A percentile compares a stretch with the other conserved stretches of the same genome.
phyloP scores from a whole-genome alignment of 495 filamentous ascomycete species.

The Penicillium maclennaniae region DNA sequence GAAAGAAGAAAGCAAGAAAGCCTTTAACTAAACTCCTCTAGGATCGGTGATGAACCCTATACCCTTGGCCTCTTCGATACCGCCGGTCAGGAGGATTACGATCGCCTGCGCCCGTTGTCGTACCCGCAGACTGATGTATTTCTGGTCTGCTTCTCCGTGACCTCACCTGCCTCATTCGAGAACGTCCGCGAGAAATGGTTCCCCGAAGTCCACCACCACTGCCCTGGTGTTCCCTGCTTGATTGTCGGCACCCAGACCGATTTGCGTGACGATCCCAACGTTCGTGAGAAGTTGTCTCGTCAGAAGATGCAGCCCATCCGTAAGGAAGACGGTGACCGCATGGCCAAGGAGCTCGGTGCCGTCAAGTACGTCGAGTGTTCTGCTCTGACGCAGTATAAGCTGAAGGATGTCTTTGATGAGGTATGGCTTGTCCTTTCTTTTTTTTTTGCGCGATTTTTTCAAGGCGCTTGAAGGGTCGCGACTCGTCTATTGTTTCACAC shows the following conservation, averaged over 20 bases:
- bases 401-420: constrained; percentile 99
- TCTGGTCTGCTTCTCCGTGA: constrained; percentile 97
- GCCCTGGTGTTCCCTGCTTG: constrained; percentile 93
- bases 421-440: constrained; percentile 44
- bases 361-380: constrained; percentile 99
- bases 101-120: constrained; percentile 90
- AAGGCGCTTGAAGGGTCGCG: background rate
- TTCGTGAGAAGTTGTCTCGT: constrained; percentile 86
- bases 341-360: constrained; percentile 93
- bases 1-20: background rate
- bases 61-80: constrained; percentile 98
- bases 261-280: constrained; percentile 84
- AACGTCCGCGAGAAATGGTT: constrained; percentile 99
- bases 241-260: constrained; percentile 98
- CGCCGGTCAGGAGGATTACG: constrained; percentile 98
- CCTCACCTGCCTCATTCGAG: constrained; percentile 97
- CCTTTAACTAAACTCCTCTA: constrained; percentile 28
- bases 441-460: background rate
- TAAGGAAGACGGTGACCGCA: constrained; percentile 88
- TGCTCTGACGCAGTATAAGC: constrained; percentile 93
- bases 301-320: constrained; percentile 92
- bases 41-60: constrained; percentile 99
- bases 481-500: constrained; percentile 1
- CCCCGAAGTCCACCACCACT: constrained; percentile 97
- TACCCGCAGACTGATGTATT: constrained; percentile 99